Percentiles rank a stretch among this genome's conserved stretches.
phyloP scores from a whole-genome alignment of 768 basidiomycete species.

The Amyloporia xantha region DNA sequence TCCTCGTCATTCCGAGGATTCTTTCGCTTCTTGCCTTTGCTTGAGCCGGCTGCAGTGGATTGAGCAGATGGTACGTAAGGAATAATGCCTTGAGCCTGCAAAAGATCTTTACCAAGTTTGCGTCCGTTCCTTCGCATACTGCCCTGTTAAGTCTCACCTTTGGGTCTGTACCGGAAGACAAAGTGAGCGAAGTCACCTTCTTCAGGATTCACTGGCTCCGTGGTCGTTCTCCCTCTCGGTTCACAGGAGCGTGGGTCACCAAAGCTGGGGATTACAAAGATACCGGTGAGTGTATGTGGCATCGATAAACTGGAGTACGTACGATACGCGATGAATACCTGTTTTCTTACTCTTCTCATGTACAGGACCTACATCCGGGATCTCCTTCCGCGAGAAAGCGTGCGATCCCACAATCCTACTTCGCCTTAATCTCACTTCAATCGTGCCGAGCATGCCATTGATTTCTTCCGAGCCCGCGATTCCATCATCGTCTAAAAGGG shows the following conservation, averaged over 20 bases:
- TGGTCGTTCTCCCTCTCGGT: background rate
- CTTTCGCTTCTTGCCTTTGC: too few species aligned
- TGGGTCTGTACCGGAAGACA: constrained; percentile 8
- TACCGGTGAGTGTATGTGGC: too few species aligned
- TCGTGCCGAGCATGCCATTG: constrained; percentile 2
- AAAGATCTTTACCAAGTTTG: too few species aligned
- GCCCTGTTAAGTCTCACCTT: constrained; percentile 8
- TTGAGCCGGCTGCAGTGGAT: too few species aligned
- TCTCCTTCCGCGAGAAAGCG: background rate
- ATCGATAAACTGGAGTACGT: too few species aligned
- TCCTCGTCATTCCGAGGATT: too few species aligned
- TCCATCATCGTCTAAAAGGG: constrained; percentile 7
- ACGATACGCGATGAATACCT: constrained; percentile 12
- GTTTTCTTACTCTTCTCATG: constrained; percentile 14
- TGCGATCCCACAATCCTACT: background rate
- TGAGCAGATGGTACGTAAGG: too few species aligned
- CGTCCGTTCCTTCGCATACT: too few species aligned
- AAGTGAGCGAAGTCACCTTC: constrained; percentile 3
- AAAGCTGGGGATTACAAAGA: background rate
- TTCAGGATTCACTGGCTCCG: background rate
- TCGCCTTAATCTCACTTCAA: constrained; percentile 1
- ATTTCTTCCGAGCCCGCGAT: background rate
- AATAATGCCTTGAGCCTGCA: constrained; percentile 15
- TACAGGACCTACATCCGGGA: constrained; percentile 5
- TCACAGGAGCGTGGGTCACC: background rate